Evolutionary conservation across 768 basidiomycete species (phyloP).

Genomic region (Paxillus involutus): DNA sequence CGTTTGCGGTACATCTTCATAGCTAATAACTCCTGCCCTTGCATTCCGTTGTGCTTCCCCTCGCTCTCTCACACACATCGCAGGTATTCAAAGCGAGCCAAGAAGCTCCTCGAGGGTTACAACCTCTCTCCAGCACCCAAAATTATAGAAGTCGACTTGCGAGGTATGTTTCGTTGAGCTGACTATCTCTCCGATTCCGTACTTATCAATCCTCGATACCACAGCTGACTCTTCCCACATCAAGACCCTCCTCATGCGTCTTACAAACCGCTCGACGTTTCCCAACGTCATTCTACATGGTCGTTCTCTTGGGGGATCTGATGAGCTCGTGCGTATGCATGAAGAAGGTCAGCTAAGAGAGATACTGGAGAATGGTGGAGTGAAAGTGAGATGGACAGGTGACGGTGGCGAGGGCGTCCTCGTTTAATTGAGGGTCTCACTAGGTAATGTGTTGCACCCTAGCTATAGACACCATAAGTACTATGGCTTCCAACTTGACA

Average conservation of each 20-base stretch:
- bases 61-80: not conserved
- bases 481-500: too few relatives aligned
- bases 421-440: not conserved
- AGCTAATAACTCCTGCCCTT: too few relatives aligned
- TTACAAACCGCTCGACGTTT: constrained; percentile 70
- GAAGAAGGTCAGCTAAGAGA: constrained; percentile 41
- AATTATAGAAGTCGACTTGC: constrained; percentile 73
- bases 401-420: constrained; percentile 2
- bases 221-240: constrained; percentile 62
- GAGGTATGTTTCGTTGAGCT: constrained; percentile 42
- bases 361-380: constrained; percentile 49
- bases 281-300: constrained; percentile 74
- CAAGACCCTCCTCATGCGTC: constrained; percentile 62
- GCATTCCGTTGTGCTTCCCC: not conserved
- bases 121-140: constrained; percentile 62
- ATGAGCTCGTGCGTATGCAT: constrained; percentile 52
- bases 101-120: constrained; percentile 56
- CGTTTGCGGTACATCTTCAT: not conserved
- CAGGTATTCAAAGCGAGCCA: constrained; percentile 33
- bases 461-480: too few relatives aligned
- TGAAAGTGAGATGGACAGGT: constrained; percentile 30
- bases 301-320: constrained; percentile 63
- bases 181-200: not conserved
- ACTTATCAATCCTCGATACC: not conserved
- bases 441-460: too few relatives aligned